A percentile compares a stretch with the other conserved stretches of the same genome.
phyloP scores from a whole-genome alignment of 1,139 yeast species.

The Debaryomyces robertsiae region DNA sequence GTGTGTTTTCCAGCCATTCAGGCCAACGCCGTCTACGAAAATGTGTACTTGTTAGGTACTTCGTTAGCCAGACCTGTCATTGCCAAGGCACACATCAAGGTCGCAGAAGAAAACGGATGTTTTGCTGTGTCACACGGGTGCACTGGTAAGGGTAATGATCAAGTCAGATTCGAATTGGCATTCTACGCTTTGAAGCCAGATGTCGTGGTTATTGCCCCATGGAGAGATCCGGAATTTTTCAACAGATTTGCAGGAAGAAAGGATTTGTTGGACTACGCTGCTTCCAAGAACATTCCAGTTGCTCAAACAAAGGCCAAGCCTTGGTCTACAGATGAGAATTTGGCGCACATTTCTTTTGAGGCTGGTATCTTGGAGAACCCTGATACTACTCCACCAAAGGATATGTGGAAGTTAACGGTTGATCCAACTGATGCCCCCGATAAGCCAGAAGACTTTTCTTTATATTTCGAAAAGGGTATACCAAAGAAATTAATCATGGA shows the following conservation, averaged over 20 bases:
- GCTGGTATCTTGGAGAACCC: constrained; percentile 99
- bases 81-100: constrained; percentile 96
- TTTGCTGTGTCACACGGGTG: constrained; percentile 98
- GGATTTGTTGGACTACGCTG: constrained; percentile 92
- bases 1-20: constrained; percentile 96
- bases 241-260: constrained; percentile 97
- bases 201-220: constrained; percentile 95
- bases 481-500: constrained; percentile 80
- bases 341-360: constrained; percentile 98
- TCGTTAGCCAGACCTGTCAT: constrained; percentile 98
- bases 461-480: constrained; percentile 82
- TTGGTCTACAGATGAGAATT: constrained; percentile 98
- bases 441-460: constrained; percentile 83
- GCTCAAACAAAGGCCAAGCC: constrained; percentile 98
- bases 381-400: constrained; percentile 97
- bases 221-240: constrained; percentile 97
- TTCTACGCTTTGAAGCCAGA: constrained; percentile 98
- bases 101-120: constrained; percentile 96
- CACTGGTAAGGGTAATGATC: constrained; percentile 99
- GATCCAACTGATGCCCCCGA: constrained; percentile 97
- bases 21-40: constrained; percentile 95
- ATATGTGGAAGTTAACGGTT: constrained; percentile 98
- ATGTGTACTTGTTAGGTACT: constrained; percentile 93
- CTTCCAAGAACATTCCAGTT: constrained; percentile 87
- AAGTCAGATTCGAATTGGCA: constrained; percentile 94